Conservation (phyloP, 768 basidiomycete genomes). For the Podaxis sp. region DNA sequence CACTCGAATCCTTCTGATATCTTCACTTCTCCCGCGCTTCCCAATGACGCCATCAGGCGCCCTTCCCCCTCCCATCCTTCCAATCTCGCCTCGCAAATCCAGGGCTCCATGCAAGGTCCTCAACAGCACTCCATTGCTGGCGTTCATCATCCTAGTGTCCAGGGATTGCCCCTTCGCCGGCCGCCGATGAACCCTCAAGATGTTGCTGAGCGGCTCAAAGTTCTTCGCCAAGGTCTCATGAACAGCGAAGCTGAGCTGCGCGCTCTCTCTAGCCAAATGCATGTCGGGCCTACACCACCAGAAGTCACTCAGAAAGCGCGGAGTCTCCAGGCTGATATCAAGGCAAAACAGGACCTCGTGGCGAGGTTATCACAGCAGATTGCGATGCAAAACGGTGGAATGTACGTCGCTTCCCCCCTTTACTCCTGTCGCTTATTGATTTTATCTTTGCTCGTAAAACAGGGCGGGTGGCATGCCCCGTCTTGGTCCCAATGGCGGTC, state of each 20-base stretch:
- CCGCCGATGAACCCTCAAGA: conserved; percentile 1
- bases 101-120: conserved; percentile 12
- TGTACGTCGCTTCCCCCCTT: neutral
- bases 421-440: neutral
- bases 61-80: conserved; percentile 44
- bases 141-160: conserved; percentile 4
- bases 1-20: conserved; percentile 42
- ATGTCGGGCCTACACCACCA: neutral
- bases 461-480: conserved; percentile 3
- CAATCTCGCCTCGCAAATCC: conserved; percentile 23
- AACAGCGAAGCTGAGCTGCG: conserved; percentile 5
- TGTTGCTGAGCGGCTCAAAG: conserved; percentile 8
- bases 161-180: conserved; percentile 3
- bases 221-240: neutral
- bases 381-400: neutral
- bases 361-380: conserved; percentile 1
- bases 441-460: neutral
- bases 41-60: conserved; percentile 46
- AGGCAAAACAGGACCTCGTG: conserved; percentile 6
- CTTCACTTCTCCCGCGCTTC: conserved; percentile 47
- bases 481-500: neutral
- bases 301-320: conserved; percentile 4
- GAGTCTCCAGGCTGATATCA: conserved; percentile 7
- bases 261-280: conserved; percentile 7
- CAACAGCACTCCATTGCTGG: conserved; percentile 4